Evolutionary conservation across 2,329 filamentous ascomycete genomes (phyloP).

Genomic region (Aspergillus viridinutans): DNA sequence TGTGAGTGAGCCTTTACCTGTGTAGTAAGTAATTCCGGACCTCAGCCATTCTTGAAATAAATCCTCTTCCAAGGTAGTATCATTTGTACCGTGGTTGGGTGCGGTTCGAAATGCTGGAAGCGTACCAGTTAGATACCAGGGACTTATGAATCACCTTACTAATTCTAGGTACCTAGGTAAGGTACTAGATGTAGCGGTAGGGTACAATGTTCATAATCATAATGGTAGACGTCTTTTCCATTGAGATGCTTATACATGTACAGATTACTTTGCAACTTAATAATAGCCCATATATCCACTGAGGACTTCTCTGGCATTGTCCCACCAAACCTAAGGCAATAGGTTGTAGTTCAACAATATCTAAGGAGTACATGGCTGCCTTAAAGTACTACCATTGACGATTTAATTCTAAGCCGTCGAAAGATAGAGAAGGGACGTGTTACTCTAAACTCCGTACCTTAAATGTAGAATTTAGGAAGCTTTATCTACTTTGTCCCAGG

Average conservation of each 20-base stretch:
- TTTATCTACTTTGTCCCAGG: not conserved
- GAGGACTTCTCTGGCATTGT: not conserved
- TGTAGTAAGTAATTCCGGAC: not conserved
- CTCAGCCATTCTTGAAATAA: not conserved
- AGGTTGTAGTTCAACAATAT: not conserved
- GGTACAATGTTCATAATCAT: no score
- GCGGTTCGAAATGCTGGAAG: no score
- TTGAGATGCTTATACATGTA: no score
- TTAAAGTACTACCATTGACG: not conserved
- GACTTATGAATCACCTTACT: no score
- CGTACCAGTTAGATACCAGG: no score
- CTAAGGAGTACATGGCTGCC: not conserved
- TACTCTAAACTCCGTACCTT: not conserved
- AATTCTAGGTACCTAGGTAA: no score
- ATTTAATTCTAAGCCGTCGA: not conserved
- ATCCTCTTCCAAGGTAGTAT: not conserved
- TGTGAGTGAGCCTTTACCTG: not conserved
- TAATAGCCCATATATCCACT: not conserved
- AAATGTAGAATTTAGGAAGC: not conserved
- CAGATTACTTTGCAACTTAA: not conserved
- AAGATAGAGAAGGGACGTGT: not conserved
- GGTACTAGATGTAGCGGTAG: no score
- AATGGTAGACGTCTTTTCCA: no score
- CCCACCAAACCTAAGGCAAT: not conserved
- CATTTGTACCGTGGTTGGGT: not conserved